Evolutionary conservation across 1,284 basidiomycete genomes (phyloP), one percentile per base, ranked within the genome.

Genomic region (Wallemia hederae): DNA sequence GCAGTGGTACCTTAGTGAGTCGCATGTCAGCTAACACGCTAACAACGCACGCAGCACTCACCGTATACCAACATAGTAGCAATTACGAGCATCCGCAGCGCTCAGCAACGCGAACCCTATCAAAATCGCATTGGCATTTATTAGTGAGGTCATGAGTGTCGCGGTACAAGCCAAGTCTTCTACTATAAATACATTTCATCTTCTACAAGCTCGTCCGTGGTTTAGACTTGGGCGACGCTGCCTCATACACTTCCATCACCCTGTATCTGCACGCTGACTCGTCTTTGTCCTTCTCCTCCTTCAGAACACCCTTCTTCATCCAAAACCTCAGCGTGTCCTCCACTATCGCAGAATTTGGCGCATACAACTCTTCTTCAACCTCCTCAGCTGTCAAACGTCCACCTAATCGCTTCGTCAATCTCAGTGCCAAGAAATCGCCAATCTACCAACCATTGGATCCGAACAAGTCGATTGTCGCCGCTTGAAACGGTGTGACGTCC

Each of bases 401-500:
- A 34, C 3, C 26, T 29, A 14, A 34, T 61, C 60, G 27, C 22
- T 25, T 27, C n/a, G 19, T 29, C n/a, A 2, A 31, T 59, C 58
- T 2, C 59, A 31, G 29, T 2, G 59, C 26, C 24, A 61, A 27
- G 33, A 31, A 25, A 39, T 56, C 19, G 56, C 33, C 9, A 49
- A n/a, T 15, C 24, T 55, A 68, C 69, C 24, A 59, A 80, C 83
- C 74, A 69, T 80, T 77, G 61, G 77, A 72, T 0, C 81, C 82
- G 69, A 94, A 94, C 2, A 89, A 71, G 67, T 92, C 88, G 55
- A 89, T 80, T 61, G 92, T 78, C 0, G 85, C 82, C 5, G 89
- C 91, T 69, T 94, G 87, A 19, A 96, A 70, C 0, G 88, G 85
- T 0, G 81, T 80, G 1, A 85, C 86, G 34, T 87, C 80, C 1